Conservation (phyloP, 2,329 filamentous ascomycete genomes). For the Diaporthe sp. region DNA sequence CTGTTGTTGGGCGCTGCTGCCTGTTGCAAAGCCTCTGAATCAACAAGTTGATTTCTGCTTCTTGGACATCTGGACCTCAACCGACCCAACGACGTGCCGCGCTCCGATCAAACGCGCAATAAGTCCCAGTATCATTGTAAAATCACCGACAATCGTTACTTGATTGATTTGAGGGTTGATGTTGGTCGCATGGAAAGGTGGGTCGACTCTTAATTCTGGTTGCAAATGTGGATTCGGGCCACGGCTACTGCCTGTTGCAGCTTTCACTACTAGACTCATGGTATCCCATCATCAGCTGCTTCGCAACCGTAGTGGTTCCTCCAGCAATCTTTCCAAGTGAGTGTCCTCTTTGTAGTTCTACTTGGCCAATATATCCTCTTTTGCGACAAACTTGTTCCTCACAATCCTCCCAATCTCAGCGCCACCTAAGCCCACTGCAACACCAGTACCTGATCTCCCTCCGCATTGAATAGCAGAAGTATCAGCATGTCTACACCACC, state of each 20-base stretch:
- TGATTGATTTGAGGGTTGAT: too few species aligned
- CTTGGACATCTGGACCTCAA: too few species aligned
- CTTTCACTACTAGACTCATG: background rate
- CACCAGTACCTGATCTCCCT: background rate
- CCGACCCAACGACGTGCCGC: too few species aligned
- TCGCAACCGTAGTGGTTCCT: background rate
- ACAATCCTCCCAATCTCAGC: background rate
- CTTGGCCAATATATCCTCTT: background rate
- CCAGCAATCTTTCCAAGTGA: background rate
- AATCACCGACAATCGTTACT: too few species aligned
- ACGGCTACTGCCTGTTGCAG: too few species aligned
- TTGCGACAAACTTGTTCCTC: background rate
- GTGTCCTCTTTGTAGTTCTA: background rate
- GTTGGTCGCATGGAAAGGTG: too few species aligned
- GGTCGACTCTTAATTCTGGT: too few species aligned
- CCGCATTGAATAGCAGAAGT: background rate
- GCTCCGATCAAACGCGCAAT: too few species aligned
- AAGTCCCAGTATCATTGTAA: too few species aligned
- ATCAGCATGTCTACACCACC: background rate
- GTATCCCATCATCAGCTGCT: background rate
- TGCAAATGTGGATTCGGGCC: too few species aligned
- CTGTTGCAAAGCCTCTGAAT: background rate
- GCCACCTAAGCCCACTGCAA: background rate
- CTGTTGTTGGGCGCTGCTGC: background rate
- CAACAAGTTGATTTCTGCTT: background rate